phyloP scores from a whole-genome alignment of 352 stramenopile genomes.

The Discostella stelligera region DNA sequence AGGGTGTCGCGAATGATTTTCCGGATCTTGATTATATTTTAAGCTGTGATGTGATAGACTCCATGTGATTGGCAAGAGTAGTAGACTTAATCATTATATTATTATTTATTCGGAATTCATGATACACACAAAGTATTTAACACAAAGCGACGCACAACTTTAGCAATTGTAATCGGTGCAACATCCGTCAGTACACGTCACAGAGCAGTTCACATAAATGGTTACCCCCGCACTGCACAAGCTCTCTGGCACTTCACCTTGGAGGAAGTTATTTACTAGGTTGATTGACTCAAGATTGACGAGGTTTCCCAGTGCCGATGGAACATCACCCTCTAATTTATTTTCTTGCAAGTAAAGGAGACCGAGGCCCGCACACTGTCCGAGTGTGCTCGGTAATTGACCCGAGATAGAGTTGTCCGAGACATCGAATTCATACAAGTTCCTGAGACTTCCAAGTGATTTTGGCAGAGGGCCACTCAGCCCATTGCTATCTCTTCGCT shows the following conservation, averaged over 20 bases:
- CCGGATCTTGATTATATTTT: conserved; percentile 72
- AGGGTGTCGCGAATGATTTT: conserved; percentile 52
- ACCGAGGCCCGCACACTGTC: conserved; percentile 12
- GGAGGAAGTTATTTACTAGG: conserved; percentile 27
- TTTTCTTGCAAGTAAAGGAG: conserved; percentile 24
- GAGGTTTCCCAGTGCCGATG: conserved; percentile 40
- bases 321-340: conserved; percentile 36
- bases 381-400: conserved; percentile 18
- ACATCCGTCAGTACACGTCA: conserved; percentile 24
- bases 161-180: conserved; percentile 32
- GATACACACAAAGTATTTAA: neutral
- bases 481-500: conserved; percentile 8
- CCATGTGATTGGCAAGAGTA: conserved; percentile 8
- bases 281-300: conserved; percentile 11
- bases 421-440: conserved; percentile 25
- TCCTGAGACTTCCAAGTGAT: conserved; percentile 11
- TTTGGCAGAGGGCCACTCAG: conserved; percentile 19
- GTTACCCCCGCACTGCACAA: conserved; percentile 27
- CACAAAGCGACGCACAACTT: neutral
- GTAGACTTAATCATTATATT: neutral
- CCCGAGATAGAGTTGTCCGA: conserved; percentile 34
- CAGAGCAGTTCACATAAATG: conserved; percentile 35
- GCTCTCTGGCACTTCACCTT: conserved; percentile 18
- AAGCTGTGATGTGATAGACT: conserved; percentile 55
- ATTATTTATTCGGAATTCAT: neutral